Conservation (phyloP, 768 basidiomycete genomes). For the Grammothele lineata region DNA sequence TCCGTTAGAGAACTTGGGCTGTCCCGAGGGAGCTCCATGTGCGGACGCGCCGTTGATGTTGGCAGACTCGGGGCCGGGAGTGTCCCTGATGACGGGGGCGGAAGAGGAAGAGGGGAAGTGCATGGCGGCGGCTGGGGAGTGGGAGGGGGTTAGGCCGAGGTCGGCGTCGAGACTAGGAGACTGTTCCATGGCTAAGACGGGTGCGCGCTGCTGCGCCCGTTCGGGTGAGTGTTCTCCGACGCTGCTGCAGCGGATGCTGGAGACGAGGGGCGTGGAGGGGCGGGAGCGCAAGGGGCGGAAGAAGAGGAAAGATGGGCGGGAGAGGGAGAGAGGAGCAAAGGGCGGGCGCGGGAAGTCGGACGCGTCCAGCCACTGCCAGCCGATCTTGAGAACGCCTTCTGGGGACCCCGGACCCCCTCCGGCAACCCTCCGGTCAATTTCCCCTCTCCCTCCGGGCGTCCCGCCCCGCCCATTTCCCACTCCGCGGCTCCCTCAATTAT, state of each 20-base stretch:
- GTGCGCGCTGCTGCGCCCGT: too few species aligned
- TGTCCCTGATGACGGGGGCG: too few species aligned
- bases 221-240: neutral
- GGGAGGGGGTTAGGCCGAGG: slow-evolving; percentile 4
- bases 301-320: slow-evolving; percentile 5
- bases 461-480: neutral
- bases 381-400: slow-evolving; percentile 11
- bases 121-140: slow-evolving; percentile 8
- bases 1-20: slow-evolving; percentile 27
- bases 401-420: slow-evolving; percentile 9
- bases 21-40: neutral
- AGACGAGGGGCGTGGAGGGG: neutral
- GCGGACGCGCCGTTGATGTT: neutral
- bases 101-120: slow-evolving; percentile 3
- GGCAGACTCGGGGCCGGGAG: neutral
- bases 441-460: neutral
- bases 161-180: slow-evolving; percentile 9
- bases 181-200: slow-evolving; percentile 5
- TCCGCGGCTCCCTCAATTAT: neutral
- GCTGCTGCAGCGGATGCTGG: neutral
- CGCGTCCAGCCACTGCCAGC: slow-evolving; percentile 5
- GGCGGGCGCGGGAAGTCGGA: slow-evolving; percentile 9
- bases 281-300: neutral
- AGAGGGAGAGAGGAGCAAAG: too few species aligned
- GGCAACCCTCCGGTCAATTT: slow-evolving; percentile 1